Evolutionary conservation across 768 basidiomycete genomes (phyloP).

Genomic region (Lactifluus hygrophoroides): DNA sequence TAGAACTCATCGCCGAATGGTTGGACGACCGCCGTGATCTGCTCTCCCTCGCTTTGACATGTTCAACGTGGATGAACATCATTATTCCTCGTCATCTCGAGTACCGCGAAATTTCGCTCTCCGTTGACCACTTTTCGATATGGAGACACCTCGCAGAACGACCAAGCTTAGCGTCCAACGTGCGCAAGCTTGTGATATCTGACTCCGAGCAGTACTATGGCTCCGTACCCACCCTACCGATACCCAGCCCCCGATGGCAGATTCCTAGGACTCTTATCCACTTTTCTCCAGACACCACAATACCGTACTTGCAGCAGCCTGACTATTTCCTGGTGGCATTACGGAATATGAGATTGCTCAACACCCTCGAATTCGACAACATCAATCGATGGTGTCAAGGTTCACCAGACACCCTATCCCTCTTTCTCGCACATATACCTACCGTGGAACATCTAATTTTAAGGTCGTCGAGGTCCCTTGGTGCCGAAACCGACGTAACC

Average conservation of each 20-base stretch:
- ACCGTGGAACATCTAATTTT: conserved; percentile 12
- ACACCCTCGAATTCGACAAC: conserved; percentile 12
- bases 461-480: conserved; percentile 7
- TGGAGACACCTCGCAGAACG: conserved; percentile 17
- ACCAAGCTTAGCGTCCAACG: conserved; percentile 13
- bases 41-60: conserved; percentile 11
- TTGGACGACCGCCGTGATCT: conserved; percentile 10
- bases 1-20: conserved; percentile 5
- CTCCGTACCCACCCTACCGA: neutral
- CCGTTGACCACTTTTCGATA: conserved; percentile 3
- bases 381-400: conserved; percentile 8
- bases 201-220: conserved; percentile 3
- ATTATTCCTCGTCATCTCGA: conserved; percentile 17
- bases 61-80: conserved; percentile 10
- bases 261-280: conserved; percentile 2
- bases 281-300: neutral
- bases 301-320: neutral
- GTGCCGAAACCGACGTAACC: neutral
- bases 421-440: conserved; percentile 12
- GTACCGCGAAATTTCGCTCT: conserved; percentile 12
- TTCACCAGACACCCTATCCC: conserved; percentile 11
- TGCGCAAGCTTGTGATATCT: conserved; percentile 10
- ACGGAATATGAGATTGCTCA: conserved; percentile 13
- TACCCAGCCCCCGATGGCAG: neutral
- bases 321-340: conserved; percentile 5